These are phyloP conservation scores for Ramaria sp. DNA, from an alignment of 768 basidiomycete species.

Conservation along the genomic window DNA sequence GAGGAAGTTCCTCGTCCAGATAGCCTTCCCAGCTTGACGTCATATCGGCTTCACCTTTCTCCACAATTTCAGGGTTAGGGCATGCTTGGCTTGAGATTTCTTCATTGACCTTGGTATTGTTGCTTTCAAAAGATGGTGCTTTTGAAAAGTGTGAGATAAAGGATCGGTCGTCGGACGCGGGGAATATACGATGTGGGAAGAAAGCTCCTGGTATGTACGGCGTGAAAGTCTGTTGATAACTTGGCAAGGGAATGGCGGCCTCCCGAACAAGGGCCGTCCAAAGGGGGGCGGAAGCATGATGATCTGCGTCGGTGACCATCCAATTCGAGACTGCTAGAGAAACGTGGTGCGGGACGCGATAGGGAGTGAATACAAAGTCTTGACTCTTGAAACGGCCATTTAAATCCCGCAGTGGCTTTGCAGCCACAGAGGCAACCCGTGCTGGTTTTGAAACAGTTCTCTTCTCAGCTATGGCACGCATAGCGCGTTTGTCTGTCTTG, in stretches of 20 bases:
- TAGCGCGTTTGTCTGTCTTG: conserved; percentile 17
- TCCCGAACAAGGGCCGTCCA: conserved; percentile 1
- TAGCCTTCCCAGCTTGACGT: conserved; percentile 37
- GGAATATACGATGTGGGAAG: background rate
- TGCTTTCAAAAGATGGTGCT: background rate
- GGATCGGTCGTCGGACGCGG: background rate
- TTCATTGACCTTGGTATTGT: background rate
- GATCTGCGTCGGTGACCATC: background rate
- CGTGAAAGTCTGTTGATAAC: background rate
- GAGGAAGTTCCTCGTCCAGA: conserved; percentile 37
- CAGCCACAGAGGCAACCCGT: background rate
- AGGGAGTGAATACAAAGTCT: background rate
- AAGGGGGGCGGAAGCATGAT: background rate
- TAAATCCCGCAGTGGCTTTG: background rate
- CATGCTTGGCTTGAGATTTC: background rate
- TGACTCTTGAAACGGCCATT: background rate
- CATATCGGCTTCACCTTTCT: background rate
- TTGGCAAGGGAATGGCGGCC: background rate
- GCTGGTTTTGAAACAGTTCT: background rate
- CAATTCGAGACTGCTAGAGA: background rate
- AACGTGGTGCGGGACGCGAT: background rate
- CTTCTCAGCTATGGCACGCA: conserved; percentile 13
- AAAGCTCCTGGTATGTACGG: background rate
- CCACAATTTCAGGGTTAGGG: background rate
- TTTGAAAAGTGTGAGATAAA: background rate